A percentile compares a stretch with the other conserved stretches of the same genome.
These are phyloP conservation scores for Megacollybia marginata DNA, from an alignment of 768 basidiomycete species.

Conservation along the genomic window DNA sequence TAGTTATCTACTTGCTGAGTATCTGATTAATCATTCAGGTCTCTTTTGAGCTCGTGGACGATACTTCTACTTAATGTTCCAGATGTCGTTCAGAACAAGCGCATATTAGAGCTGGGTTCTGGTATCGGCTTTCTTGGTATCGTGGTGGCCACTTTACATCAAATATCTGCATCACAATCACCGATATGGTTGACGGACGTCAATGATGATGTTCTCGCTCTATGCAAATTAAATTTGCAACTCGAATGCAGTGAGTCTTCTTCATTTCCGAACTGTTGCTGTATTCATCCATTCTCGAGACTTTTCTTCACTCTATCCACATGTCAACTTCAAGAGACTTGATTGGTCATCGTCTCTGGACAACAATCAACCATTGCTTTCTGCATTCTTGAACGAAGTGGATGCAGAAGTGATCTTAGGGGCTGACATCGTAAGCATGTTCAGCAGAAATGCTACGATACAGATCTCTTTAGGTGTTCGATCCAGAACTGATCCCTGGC, in stretches of 20 bases:
- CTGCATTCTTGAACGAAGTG: slow-evolving; percentile 33
- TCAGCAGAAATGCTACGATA: too few species aligned
- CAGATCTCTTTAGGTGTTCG: slow-evolving; percentile 49
- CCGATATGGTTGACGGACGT: slow-evolving; percentile 55
- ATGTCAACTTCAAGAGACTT: slow-evolving; percentile 36
- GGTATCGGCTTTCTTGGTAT: slow-evolving; percentile 74
- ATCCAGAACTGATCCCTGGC: slow-evolving; percentile 51
- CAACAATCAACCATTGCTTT: slow-evolving; percentile 12
- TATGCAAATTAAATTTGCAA: slow-evolving; percentile 53
- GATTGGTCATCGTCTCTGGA: slow-evolving; percentile 65
- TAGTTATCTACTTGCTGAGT: slow-evolving; percentile 57
- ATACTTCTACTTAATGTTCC: slow-evolving; percentile 5
- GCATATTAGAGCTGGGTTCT: slow-evolving; percentile 68
- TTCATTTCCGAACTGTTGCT: not conserved
- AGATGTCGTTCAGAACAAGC: slow-evolving; percentile 36
- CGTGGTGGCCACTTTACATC: slow-evolving; percentile 52
- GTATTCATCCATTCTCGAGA: slow-evolving; percentile 29
- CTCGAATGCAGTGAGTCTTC: slow-evolving; percentile 58
- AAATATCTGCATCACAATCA: slow-evolving; percentile 7
- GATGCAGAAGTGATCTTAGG: slow-evolving; percentile 58
- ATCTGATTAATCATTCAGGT: slow-evolving; percentile 54
- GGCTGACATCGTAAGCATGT: slow-evolving; percentile 50
- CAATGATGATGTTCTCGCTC: slow-evolving; percentile 51
- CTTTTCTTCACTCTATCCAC: slow-evolving; percentile 40
- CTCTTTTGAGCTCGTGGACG: not conserved